Base-by-base conservation (phyloP, 768 basidiomycete species). In the Baorangia bicolor region DNA sequence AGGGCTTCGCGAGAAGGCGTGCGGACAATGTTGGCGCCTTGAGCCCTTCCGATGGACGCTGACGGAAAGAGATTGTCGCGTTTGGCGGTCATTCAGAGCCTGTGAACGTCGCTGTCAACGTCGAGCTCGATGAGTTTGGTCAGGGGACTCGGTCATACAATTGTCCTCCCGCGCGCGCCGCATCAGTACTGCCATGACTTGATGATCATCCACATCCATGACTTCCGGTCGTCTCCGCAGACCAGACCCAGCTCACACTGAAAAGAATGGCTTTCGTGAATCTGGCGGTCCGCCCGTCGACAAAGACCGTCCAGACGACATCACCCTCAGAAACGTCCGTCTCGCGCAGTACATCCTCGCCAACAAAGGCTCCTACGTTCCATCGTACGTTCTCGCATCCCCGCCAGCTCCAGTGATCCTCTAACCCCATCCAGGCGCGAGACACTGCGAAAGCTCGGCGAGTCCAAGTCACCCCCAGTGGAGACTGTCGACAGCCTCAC, bases 1-100 rank as follows among this genome's bases (percentile, higher is more conserved):
- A 85, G 70, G 12, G 79, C 70, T 44, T 90, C 88, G 48, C 80
- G 79, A 2, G 82, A 81, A 3, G 76, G 58, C 8, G 74, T 64
- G 46, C 73, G 77, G 34, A 74, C 74, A 33, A 83, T 64, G 38
- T 69, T 69, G 37, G 73, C 62, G 14, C 81, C 80, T 51, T 77
- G 74, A 16, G 73, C 67, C 33, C 83, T 77, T 20, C 83, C 82
- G 52, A 85, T 81, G 34, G 85, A 86, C 3, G 75, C 74, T 18
- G 81, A 70, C 46, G 83, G 83, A 59, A 84, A 84, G 21, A 61
- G 40, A 34, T 20, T 35, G 28, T 76, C 75, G 52, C 75, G 69
- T 60, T 64, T 70, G 44, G 68, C 57, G 23, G 73, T 58, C 78
- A 79, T 80, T 80, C 18, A 21, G 16, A 37, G 11, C 11, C 18